Evolutionary conservation across 2,329 filamentous ascomycete genomes (phyloP).

Genomic region (Harringtonia lauricola): DNA sequence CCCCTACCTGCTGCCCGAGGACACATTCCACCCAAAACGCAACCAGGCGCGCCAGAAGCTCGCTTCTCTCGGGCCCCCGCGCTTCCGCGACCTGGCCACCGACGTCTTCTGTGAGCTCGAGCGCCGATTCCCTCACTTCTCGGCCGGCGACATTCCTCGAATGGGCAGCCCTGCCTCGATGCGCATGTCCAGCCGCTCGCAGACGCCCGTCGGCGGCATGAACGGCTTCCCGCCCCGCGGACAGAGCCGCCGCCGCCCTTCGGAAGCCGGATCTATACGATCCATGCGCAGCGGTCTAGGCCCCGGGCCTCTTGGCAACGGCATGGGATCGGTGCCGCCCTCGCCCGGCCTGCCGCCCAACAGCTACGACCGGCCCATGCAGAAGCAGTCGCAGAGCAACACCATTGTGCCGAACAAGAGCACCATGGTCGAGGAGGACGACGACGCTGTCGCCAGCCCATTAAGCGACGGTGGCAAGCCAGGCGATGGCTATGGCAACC

Average conservation of each 20-base stretch:
- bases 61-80: conserved; percentile 72
- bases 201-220: conserved; percentile 47
- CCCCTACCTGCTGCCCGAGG: conserved; percentile 69
- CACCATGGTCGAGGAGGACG: conserved; percentile 92
- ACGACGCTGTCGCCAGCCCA: conserved; percentile 37
- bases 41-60: conserved; percentile 97
- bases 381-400: conserved; percentile 88
- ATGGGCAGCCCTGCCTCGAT: conserved; percentile 58
- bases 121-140: conserved; percentile 75
- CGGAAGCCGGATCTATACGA: conserved; percentile 51
- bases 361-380: conserved; percentile 64
- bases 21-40: conserved; percentile 88
- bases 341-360: conserved; percentile 48
- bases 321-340: conserved; percentile 33
- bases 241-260: conserved; percentile 43
- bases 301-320: conserved; percentile 12
- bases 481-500: conserved; percentile 30
- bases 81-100: conserved; percentile 85
- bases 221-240: conserved; percentile 35
- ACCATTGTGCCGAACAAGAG: conserved; percentile 97
- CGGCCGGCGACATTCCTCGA: conserved; percentile 56
- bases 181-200: conserved; percentile 44
- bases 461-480: conserved; percentile 24
- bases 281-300: conserved; percentile 23
- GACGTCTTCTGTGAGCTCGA: conserved; percentile 96